Conservation (phyloP, 2,329 filamentous ascomycete genomes). For the Fusarium floridanum region DNA sequence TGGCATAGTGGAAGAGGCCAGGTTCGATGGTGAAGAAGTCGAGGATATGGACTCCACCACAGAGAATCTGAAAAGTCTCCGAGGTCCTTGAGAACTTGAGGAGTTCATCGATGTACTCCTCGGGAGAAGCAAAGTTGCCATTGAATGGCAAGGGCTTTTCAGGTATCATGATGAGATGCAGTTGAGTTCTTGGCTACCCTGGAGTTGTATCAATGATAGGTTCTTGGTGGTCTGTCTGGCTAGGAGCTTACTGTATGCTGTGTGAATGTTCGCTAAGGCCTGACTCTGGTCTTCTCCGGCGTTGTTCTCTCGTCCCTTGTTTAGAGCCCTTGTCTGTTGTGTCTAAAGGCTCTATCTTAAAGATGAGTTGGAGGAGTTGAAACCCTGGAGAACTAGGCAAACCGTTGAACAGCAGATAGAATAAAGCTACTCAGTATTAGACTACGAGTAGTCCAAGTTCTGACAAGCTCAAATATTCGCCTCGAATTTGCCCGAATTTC, state of each 20-base stretch:
- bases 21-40: constrained; percentile 93
- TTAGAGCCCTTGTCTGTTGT: not conserved
- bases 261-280: not conserved
- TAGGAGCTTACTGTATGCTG: not conserved
- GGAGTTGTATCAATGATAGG: constrained; percentile 16
- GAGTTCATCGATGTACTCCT: constrained; percentile 84
- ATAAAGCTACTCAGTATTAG: not conserved
- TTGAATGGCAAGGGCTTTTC: constrained; percentile 74
- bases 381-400: not conserved
- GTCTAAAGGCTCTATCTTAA: not conserved
- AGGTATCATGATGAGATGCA: constrained; percentile 58
- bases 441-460: not conserved
- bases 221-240: not conserved
- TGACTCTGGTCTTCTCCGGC: not conserved
- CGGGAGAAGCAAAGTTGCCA: constrained; percentile 75
- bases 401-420: not conserved
- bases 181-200: constrained; percentile 34
- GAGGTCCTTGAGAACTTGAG: constrained; percentile 81
- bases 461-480: not conserved
- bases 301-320: not conserved
- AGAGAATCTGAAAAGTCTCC: constrained; percentile 86
- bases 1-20: constrained; percentile 81
- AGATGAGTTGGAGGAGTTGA: not conserved
- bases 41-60: constrained; percentile 95
- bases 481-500: not conserved